Evolutionary conservation across 2,329 filamentous ascomycete species (phyloP).

Genomic region (Didymella lethalis): DNA sequence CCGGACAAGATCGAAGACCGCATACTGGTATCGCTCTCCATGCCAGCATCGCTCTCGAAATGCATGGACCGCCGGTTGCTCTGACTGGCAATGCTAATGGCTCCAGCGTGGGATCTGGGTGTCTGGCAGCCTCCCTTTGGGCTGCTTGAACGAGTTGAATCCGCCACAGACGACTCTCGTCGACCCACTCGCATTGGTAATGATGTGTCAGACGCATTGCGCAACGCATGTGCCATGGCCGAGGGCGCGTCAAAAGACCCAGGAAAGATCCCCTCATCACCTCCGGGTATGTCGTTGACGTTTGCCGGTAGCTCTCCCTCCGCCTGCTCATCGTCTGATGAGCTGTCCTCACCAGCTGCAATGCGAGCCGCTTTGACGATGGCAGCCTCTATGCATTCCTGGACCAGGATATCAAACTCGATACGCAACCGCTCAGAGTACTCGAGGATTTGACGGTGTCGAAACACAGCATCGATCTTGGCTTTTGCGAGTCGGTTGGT

Average conservation of each 20-base stretch:
- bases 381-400: conserved; percentile 94
- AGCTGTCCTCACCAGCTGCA: conserved; percentile 82
- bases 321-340: conserved; percentile 65
- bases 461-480: conserved; percentile 92
- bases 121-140: conserved; percentile 85
- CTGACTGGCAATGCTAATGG: conserved; percentile 63
- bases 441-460: conserved; percentile 91
- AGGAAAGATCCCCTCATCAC: conserved; percentile 65
- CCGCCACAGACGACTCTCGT: conserved; percentile 68
- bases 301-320: conserved; percentile 55
- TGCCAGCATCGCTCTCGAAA: conserved; percentile 82
- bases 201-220: conserved; percentile 61
- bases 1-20: conserved; percentile 80
- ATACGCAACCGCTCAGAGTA: conserved; percentile 95
- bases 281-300: conserved; percentile 51
- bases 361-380: conserved; percentile 89
- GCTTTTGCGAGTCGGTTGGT: conserved; percentile 83
- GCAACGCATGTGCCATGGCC: conserved; percentile 65
- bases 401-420: conserved; percentile 90
- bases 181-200: conserved; percentile 56
- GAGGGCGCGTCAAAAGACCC: conserved; percentile 66
- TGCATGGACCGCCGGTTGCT: conserved; percentile 80
- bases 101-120: conserved; percentile 79
- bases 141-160: conserved; percentile 86
- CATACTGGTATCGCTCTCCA: conserved; percentile 87